These are phyloP conservation scores for Chytridium lagenaria DNA, from an alignment of 371 early-diverging fungal genomes.

Conservation along the genomic window DNA sequence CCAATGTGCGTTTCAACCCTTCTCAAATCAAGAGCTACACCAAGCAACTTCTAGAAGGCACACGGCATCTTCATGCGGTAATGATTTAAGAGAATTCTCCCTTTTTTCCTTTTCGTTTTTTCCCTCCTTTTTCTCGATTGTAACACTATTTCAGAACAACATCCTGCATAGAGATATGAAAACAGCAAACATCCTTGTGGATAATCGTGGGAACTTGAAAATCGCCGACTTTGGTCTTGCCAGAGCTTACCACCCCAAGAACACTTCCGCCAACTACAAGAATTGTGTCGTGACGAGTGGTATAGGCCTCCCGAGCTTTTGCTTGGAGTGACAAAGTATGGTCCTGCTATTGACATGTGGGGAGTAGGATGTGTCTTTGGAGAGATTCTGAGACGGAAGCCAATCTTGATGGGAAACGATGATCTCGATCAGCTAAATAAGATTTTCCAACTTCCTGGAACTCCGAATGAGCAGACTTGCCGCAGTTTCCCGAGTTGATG, in stretches of 20 bases:
- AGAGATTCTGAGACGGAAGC: constrained; percentile 46
- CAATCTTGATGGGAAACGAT: constrained; percentile 51
- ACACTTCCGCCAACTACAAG: constrained; percentile 61
- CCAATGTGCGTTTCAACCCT: constrained; percentile 69
- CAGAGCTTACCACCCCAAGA: constrained; percentile 53
- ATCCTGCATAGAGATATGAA: constrained; percentile 43
- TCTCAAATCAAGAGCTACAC: constrained; percentile 84
- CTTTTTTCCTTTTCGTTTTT: too few species aligned
- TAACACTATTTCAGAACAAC: constrained; percentile 14
- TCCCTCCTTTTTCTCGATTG: neutral
- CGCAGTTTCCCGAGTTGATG: constrained; percentile 30
- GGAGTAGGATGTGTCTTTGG: constrained; percentile 78
- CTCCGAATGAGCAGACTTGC: constrained; percentile 61
- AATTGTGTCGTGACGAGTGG: constrained; percentile 97
- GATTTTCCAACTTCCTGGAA: constrained; percentile 61
- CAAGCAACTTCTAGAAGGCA: constrained; percentile 84
- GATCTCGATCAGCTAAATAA: constrained; percentile 63
- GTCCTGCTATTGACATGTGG: constrained; percentile 97
- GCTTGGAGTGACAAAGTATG: constrained; percentile 88
- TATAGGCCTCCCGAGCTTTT: constrained; percentile 98
- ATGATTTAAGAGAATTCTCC: too few species aligned
- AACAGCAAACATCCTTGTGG: constrained; percentile 91
- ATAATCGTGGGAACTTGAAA: constrained; percentile 78
- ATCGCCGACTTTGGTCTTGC: constrained; percentile 96
- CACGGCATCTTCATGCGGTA: constrained; percentile 76